Percentiles rank a stretch among this genome's conserved stretches.
phyloP scores from a whole-genome alignment of 2,329 filamentous ascomycete species.

The Alternaria angustiovoidea region DNA sequence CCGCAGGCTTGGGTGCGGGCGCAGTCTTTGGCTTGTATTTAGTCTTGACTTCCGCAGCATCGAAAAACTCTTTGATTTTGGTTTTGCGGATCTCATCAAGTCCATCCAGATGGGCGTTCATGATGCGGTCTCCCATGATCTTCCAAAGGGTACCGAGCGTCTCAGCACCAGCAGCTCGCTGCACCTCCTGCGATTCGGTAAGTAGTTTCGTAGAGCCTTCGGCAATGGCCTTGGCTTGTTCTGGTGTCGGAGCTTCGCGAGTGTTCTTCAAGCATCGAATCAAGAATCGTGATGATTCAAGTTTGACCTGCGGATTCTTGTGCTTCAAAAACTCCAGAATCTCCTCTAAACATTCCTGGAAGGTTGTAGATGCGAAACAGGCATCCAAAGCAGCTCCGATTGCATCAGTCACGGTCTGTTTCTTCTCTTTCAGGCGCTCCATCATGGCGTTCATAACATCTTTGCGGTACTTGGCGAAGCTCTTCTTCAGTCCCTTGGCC shows the following conservation, averaged over 20 bases:
- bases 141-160: constrained; percentile 96
- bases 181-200: constrained; percentile 84
- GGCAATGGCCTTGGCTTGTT: constrained; percentile 85
- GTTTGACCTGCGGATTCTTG: constrained; percentile 98
- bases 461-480: constrained; percentile 81
- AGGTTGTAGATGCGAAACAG: constrained; percentile 69
- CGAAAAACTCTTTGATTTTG: constrained; percentile 93
- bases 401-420: constrained; percentile 85
- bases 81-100: constrained; percentile 94
- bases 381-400: constrained; percentile 84
- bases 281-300: constrained; percentile 93
- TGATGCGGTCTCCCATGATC: constrained; percentile 94
- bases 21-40: constrained; percentile 90
- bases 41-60: constrained; percentile 82
- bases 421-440: constrained; percentile 98
- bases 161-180: constrained; percentile 89
- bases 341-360: constrained; percentile 91
- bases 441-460: constrained; percentile 87
- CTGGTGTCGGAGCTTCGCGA: constrained; percentile 80
- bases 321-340: constrained; percentile 83
- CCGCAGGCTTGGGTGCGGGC: constrained; percentile 65
- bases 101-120: constrained; percentile 89
- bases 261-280: constrained; percentile 86
- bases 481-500: constrained; percentile 81
- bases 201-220: constrained; percentile 89